Conservation (phyloP, 1,139 yeast genomes). For the Torulaspora globosa region DNA sequence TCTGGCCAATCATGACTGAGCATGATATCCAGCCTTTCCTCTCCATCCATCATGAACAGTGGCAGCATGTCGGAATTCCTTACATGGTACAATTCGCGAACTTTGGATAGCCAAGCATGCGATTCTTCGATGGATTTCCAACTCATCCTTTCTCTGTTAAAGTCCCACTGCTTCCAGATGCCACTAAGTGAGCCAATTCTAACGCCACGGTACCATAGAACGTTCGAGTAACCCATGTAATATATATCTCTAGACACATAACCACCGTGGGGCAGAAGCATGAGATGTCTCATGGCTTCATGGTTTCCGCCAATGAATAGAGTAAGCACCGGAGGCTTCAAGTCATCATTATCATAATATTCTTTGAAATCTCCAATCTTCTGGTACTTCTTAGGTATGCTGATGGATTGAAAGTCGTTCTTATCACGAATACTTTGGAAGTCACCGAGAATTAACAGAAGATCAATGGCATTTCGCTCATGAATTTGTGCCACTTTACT, state of each 20-base stretch:
- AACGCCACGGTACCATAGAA: conserved; percentile 68
- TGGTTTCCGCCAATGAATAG: conserved; percentile 94
- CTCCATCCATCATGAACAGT: conserved; percentile 40
- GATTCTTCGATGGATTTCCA: conserved; percentile 31
- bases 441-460: conserved; percentile 85
- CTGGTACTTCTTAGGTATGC: conserved; percentile 53
- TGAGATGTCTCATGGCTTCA: conserved; percentile 75
- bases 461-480: conserved; percentile 43
- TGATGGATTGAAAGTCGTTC: conserved; percentile 62
- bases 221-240: conserved; percentile 76
- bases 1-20: conserved; percentile 95
- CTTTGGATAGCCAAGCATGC: conserved; percentile 43
- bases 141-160: conserved; percentile 36
- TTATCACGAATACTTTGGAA: conserved; percentile 57
- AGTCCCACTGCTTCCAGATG: conserved; percentile 57
- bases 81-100: conserved; percentile 68
- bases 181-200: conserved; percentile 84
- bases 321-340: conserved; percentile 69
- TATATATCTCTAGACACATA: conserved; percentile 93
- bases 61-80: conserved; percentile 61
- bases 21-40: conserved; percentile 40
- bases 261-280: conserved; percentile 80
- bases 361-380: conserved; percentile 71
- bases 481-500: conserved; percentile 31
- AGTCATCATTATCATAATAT: conserved; percentile 56